phyloP scores from a whole-genome alignment of 2,329 filamentous ascomycete species.

The Rutstroemia sp. region DNA sequence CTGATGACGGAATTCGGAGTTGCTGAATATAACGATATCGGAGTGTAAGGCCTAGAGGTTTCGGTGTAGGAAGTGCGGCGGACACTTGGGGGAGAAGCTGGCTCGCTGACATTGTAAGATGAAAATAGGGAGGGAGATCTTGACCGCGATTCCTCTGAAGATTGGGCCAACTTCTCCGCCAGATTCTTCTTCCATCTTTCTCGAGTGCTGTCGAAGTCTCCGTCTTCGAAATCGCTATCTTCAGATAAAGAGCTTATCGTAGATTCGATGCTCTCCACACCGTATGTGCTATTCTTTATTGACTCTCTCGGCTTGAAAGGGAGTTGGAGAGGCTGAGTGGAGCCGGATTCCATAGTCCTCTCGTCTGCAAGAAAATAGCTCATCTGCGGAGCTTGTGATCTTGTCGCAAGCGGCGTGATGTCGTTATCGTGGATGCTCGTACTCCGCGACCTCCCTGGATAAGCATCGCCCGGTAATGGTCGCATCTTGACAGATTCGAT shows the following conservation, averaged over 20 bases:
- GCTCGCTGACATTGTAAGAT: conserved; percentile 29
- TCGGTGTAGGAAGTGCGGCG: conserved; percentile 28
- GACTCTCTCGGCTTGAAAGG: conserved; percentile 29
- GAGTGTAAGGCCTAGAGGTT: conserved; percentile 39
- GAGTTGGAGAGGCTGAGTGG: conserved; percentile 27
- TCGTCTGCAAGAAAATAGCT: conserved; percentile 46
- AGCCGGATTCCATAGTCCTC: conserved; percentile 37
- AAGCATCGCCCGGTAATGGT: conserved; percentile 38
- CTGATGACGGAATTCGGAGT: conserved; percentile 38
- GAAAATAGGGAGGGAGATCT: conserved; percentile 27
- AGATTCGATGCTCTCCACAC: conserved; percentile 29
- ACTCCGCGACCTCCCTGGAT: conserved; percentile 32
- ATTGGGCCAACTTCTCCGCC: conserved; percentile 13
- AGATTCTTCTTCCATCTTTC: conserved; percentile 26
- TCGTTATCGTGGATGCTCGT: conserved; percentile 33
- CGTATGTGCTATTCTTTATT: conserved; percentile 29
- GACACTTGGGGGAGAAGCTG: conserved; percentile 25
- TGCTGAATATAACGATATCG: conserved; percentile 35
- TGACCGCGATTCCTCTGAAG: conserved; percentile 20
- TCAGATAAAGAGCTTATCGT: conserved; percentile 27
- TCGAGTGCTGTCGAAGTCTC: conserved; percentile 18
- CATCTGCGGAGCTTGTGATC: conserved; percentile 37
- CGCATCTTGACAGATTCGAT: conserved; percentile 32
- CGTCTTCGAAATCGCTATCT: conserved; percentile 25
- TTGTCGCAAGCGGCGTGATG: conserved; percentile 29